Base-by-base conservation (phyloP, 1,139 yeast genomes). In the Suhomyces choctaworum region DNA sequence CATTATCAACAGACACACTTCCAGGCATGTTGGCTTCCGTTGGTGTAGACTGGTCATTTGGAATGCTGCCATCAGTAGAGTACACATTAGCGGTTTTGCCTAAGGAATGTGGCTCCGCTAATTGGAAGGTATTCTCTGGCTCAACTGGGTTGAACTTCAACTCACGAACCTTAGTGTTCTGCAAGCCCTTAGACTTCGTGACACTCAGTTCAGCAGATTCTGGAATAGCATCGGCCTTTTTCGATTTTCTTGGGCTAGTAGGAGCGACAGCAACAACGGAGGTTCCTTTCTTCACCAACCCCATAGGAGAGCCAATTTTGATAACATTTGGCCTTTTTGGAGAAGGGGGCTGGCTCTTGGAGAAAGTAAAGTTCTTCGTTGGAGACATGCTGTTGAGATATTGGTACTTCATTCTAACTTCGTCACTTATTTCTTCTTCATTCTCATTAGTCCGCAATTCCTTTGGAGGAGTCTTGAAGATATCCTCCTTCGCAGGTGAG, bases 281-380 rank as follows among this genome's bases (percentile, higher is more conserved):
- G 4, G 54, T 47, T n/a, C 64, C 63, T 16, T 54, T 54, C 42
- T 57, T 64, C 11, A 64, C 57, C 26, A 67, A 45, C 38, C 58
- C 59, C 21, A 67, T 54, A 1, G 76, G 75, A 2, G 70, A 64
- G 5, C 65, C 63, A 36, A 69, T 66, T 44, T 70, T 69, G 28
- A 70, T 69, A 3, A 72, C 67, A 16, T 60, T 46, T 21, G 33
- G 25, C 25, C 45, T 47, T 25, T 33, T 44, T 9, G 45, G 43
- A 9, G 50, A 35, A 23, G 39, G 32, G 8, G 39, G 30, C 19
- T 31, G 27, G 22, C 24, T 39, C 16, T 37, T 32, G 15, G 32
- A 25, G 11, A 36, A 30, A 4, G 31, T 33, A 13, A 32, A 36
- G 22, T 39, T 39, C 25, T 39, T 39, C 8, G 32, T 30, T 3